These are phyloP conservation scores for Trichomonas tenax DNA, from an alignment of 208 protist genomes.

Conservation along the genomic window DNA sequence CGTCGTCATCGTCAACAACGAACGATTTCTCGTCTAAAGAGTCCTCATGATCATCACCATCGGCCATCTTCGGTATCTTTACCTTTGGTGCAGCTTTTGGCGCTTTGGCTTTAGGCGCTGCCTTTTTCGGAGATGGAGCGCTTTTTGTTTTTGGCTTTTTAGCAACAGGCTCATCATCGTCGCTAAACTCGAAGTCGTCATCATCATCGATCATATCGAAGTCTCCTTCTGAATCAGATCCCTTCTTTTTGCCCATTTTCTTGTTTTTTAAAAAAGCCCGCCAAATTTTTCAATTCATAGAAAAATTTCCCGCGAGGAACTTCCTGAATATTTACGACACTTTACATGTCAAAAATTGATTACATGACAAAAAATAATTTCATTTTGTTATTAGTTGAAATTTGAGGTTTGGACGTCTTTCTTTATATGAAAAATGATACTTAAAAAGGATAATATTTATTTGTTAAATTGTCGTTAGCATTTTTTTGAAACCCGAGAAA, in stretches of 20 bases:
- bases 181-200: not conserved
- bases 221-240: not conserved
- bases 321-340: no score
- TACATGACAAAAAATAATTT: no score
- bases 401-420: no score
- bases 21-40: not conserved
- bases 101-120: not conserved
- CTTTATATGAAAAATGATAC: no score
- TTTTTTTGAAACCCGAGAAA: no score
- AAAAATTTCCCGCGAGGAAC: no score
- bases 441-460: no score
- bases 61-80: not conserved
- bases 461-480: no score
- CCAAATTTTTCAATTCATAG: not conserved
- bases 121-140: not conserved
- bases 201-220: not conserved
- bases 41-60: not conserved
- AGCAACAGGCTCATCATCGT: not conserved
- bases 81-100: not conserved
- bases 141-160: not conserved
- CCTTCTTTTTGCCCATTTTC: not conserved
- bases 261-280: not conserved
- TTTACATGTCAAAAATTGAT: no score
- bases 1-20: not conserved
- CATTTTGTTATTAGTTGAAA: no score